Base-by-base conservation (phyloP, 2,329 filamentous ascomycete species). In the Sphaceloma murrayae region DNA sequence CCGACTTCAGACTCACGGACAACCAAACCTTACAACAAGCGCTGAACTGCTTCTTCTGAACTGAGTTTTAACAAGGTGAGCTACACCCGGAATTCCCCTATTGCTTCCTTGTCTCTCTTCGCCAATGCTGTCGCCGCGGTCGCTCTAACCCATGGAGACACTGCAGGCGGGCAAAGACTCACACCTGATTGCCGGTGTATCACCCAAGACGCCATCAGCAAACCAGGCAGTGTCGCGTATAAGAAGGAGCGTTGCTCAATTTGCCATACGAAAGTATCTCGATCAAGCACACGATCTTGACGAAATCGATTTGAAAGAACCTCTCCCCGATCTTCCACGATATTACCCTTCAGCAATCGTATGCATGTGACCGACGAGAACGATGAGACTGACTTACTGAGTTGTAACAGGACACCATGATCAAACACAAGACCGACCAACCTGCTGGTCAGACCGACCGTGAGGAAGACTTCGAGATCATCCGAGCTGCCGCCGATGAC, bases 401-500 rank as follows among this genome's bases (percentile, higher is more conserved):
- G 5, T 30, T 16, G n/a, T n/a, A n/a, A 30, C 36, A 40, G 36
- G 3, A 14, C 14, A 40, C 8, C n/a, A 40, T 29, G 13, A 40
- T 13, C 7, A 40, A 19, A 10, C 22, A 40, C 22, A 26, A 29
- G 8, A 22, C 34, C 2, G 34, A 29, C 13, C 9, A 22, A 13
- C 13, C 36, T 19, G 19, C 22, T 1, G n/a, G n/a, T n/a, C n/a
- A n/a, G n/a, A 30, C 36, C 21, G 26, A 18, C 5, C 22, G 17
- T 33, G 38, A 48, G 8, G 40, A 44, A 6, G 46, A 18, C 19
- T 44, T 38, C 22, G 40, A 49, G 17, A 30, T 32, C n/a, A 24
- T 45, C 21, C 29, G 36, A 7, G 42, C 32, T 16, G 31, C 27
- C 13, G 31, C 42, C 13, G n/a, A n/a, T n/a, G n/a, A n/a, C n/a